Percentiles rank a stretch among this genome's conserved stretches.
Conservation (phyloP, 2,329 filamentous ascomycete genomes). For the Emergomyces pasteurianus region DNA sequence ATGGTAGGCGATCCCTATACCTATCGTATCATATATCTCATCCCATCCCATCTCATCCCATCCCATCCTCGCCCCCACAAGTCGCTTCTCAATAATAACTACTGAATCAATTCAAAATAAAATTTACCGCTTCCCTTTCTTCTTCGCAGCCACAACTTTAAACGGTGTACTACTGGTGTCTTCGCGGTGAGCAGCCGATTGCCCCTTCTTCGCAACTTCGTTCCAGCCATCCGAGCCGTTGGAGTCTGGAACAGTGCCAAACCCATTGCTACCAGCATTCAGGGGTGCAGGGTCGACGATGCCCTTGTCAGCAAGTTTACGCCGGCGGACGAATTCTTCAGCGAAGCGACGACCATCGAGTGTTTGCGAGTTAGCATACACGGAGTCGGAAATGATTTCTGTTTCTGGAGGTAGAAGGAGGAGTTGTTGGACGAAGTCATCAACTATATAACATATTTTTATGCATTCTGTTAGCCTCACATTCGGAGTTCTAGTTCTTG, state of each 20-base stretch:
- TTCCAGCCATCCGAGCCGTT: constrained; percentile 66
- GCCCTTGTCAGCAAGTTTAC: constrained; percentile 86
- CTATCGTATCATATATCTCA: not conserved
- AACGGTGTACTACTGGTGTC: constrained; percentile 49
- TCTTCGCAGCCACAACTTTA: constrained; percentile 83
- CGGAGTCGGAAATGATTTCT: constrained; percentile 75
- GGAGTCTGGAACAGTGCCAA: constrained; percentile 30
- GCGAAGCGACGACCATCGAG: constrained; percentile 90
- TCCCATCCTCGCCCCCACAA: not conserved
- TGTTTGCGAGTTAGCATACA: constrained; percentile 76
- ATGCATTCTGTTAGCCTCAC: not conserved
- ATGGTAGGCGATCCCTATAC: not conserved
- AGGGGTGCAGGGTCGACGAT: constrained; percentile 55
- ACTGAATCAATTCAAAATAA: not conserved
- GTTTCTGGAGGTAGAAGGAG: constrained; percentile 63
- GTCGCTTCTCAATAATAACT: not conserved
- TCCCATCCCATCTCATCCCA: not conserved
- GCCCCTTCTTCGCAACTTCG: constrained; percentile 92
- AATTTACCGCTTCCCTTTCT: constrained; percentile 67
- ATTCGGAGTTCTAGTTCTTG: too few relatives aligned
- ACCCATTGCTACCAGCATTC: constrained; percentile 39
- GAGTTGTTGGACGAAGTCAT: constrained; percentile 67
- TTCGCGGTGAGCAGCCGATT: constrained; percentile 36
- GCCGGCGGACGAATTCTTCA: constrained; percentile 85
- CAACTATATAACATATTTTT: constrained; percentile 42